Conservation (phyloP, 208 protist species). For the Angomonas deanei region DNA sequence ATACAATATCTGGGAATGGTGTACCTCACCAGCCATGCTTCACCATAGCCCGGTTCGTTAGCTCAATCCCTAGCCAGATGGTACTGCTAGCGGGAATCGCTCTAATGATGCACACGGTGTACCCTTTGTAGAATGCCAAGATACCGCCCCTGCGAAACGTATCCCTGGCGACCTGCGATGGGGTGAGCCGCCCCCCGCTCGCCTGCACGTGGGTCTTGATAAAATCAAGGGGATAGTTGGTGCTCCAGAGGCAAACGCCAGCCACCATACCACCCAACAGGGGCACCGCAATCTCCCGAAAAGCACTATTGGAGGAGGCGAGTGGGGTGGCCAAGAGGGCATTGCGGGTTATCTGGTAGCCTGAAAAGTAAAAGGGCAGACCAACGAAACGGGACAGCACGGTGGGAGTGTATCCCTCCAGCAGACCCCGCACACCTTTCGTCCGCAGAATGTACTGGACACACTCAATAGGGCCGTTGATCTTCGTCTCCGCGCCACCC, state of each 20-base stretch:
- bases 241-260: constrained; percentile 56
- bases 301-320: constrained; percentile 10
- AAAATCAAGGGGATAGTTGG: constrained; percentile 71
- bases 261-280: constrained; percentile 50
- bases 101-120: constrained; percentile 52
- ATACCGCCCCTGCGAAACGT: constrained; percentile 38
- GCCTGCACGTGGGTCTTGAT: constrained; percentile 66
- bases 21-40: too few species aligned
- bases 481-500: constrained; percentile 17
- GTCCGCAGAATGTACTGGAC: constrained; percentile 25
- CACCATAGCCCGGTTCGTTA: constrained; percentile 39
- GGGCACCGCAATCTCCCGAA: constrained; percentile 36
- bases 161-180: constrained; percentile 21
- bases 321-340: constrained; percentile 15
- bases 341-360: constrained; percentile 29
- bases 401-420: constrained; percentile 55
- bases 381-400: constrained; percentile 52
- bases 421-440: constrained; percentile 33
- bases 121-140: constrained; percentile 52
- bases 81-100: constrained; percentile 57
- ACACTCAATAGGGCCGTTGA: constrained; percentile 37
- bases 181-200: constrained; percentile 16
- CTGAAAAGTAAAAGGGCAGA: constrained; percentile 65
- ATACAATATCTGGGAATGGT: too few species aligned
- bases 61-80: constrained; percentile 62